These are phyloP conservation scores for Fusarium xyrophilum DNA, from an alignment of 2,329 filamentous ascomycete genomes.

Conservation along the genomic window DNA sequence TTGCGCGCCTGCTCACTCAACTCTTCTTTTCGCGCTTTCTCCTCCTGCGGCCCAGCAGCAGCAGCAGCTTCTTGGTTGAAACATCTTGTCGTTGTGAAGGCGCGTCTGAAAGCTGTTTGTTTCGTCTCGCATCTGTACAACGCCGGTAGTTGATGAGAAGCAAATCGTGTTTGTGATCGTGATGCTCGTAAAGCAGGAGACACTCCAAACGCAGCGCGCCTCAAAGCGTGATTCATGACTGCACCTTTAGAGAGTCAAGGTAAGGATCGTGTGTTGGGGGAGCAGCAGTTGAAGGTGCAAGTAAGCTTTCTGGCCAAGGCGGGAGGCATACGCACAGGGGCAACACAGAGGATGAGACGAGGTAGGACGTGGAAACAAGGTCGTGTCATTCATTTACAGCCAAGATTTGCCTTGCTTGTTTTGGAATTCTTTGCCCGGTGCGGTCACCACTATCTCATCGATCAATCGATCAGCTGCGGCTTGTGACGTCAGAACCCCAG, in stretches of 20 bases:
- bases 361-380: conserved; percentile 21
- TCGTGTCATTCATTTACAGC: neutral
- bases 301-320: conserved; percentile 20
- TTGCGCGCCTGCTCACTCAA: conserved; percentile 32
- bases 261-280: neutral
- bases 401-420: neutral
- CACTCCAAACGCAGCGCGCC: conserved; percentile 26
- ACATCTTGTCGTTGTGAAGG: conserved; percentile 33
- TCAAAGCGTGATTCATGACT: conserved; percentile 31
- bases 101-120: conserved; percentile 9
- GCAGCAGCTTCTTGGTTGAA: conserved; percentile 16
- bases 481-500: conserved; percentile 26
- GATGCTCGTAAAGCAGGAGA: conserved; percentile 21
- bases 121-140: conserved; percentile 1
- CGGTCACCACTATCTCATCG: conserved; percentile 26
- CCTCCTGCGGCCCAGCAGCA: neutral
- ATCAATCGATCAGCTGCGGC: conserved; percentile 14
- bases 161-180: neutral
- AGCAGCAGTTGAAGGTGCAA: neutral
- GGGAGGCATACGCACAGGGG: neutral
- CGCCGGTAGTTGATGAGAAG: conserved; percentile 1
- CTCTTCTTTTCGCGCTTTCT: conserved; percentile 12
- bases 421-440: neutral
- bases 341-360: neutral
- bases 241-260: neutral